A percentile compares a stretch with the other conserved stretches of the same genome.
phyloP scores from a whole-genome alignment of 2,329 filamentous ascomycete genomes.

The Aspergillus uvarum region DNA sequence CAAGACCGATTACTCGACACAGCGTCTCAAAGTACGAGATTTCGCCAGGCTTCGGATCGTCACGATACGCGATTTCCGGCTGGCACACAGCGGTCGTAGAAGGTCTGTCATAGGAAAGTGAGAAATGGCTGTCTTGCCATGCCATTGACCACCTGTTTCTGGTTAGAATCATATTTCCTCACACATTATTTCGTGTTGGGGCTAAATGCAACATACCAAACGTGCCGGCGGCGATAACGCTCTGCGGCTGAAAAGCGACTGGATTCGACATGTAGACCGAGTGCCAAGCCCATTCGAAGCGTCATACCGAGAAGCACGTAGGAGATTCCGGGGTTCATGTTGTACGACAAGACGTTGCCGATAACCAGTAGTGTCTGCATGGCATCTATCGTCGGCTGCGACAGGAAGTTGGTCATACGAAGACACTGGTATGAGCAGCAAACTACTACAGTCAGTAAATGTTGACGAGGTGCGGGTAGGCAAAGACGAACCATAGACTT shows the following conservation, averaged over 20 bases:
- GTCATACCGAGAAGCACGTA: conserved; percentile 62
- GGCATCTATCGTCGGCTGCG: conserved; percentile 60
- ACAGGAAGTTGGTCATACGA: conserved; percentile 63
- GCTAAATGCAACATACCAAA: conserved; percentile 37
- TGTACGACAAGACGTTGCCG: conserved; percentile 61
- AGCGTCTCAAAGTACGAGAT: conserved; percentile 60
- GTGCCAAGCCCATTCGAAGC: conserved; percentile 59
- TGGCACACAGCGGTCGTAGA: conserved; percentile 57
- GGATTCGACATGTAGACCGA: conserved; percentile 60
- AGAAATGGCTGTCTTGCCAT: conserved; percentile 65
- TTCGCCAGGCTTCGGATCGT: conserved; percentile 49
- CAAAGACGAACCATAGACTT: conserved; percentile 56
- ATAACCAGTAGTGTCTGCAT: conserved; percentile 64
- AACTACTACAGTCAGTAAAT: conserved; percentile 44
- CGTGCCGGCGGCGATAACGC: conserved; percentile 44
- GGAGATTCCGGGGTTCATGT: conserved; percentile 64
- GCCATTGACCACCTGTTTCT: conserved; percentile 58
- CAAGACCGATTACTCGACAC: conserved; percentile 54
- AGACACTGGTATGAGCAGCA: conserved; percentile 66
- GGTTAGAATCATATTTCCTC: neutral
- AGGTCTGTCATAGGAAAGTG: conserved; percentile 61
- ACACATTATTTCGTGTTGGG: neutral
- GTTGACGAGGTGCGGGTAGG: neutral
- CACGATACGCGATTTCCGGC: conserved; percentile 51
- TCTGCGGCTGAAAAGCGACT: conserved; percentile 54